Evolutionary conservation across 495 filamentous ascomycete genomes (phyloP), one percentile per base, ranked within the genome.

Genomic region (Chaetomium fimeti): DNA sequence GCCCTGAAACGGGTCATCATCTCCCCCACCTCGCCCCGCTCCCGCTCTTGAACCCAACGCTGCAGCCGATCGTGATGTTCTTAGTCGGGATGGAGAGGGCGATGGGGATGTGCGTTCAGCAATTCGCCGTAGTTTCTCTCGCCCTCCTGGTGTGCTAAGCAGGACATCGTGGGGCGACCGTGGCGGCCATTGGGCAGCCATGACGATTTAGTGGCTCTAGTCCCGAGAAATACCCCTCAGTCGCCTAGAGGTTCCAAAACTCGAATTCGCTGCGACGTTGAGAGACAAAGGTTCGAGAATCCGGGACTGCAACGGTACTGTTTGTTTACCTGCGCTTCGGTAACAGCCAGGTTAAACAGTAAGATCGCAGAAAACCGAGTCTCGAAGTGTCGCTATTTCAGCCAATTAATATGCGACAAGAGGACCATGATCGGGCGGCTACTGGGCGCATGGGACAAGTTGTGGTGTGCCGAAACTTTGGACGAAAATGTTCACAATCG

Each of bases 161-260:
- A 97, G 84, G 32, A 85, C 92, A 60, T 93, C 90, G 74, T 90
- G 87, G 56, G 92, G 92, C 18, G 92, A 96, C 73, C 88, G 83
- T 16, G 92, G 92, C 48, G 92, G 92, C 92, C 92, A 97, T 75
- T 86, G 84, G 64, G 78, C 76, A 24, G 71, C 71, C 72, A 75
- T 75, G 32, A n/a, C 57, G 61, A 40, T 16, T 5, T 24, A 22
- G 20, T 60, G 24, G 8, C 11, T 52, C 49, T 49, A n/a, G 45
- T 2, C 16, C 8, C 18, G 43, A 11, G 22, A 7, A 54, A 54
- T n/a, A 32, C 27, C 49, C 49, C 49, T 9, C 29, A 56, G 29
- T 56, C 53, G 29, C 7, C 11, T 24, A 9, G 18, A 54, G 16
- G 51, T 5, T n/a, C 32, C 32, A 22, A 22, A n/a, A 40, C 9